phyloP scores from a whole-genome alignment of 164 flowering plant species.

The Cinnamomum chago region DNA sequence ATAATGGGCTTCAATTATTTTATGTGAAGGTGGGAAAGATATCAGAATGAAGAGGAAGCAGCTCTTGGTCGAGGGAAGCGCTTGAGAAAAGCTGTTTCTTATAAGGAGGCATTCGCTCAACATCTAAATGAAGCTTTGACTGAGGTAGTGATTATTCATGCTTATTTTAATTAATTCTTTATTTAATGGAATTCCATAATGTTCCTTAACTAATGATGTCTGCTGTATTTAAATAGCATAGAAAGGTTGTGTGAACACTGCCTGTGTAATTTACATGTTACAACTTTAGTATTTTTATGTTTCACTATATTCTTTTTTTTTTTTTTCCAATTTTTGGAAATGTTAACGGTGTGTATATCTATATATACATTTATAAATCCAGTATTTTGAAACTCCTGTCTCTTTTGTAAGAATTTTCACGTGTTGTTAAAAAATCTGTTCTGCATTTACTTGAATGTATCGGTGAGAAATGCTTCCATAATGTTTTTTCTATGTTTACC shows the following conservation, averaged over 20 bases:
- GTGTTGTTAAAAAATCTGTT: background rate
- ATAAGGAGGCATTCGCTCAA: constrained; percentile 78
- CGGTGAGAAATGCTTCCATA: background rate
- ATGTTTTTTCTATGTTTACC: too few species aligned
- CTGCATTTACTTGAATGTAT: background rate
- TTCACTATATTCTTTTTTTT: too few species aligned
- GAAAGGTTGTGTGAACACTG: background rate
- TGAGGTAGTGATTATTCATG: constrained; percentile 51
- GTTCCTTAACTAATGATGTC: background rate
- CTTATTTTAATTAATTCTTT: background rate
- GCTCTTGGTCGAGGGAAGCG: constrained; percentile 99
- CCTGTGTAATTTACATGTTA: background rate
- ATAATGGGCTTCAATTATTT: background rate
- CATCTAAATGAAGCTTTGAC: constrained; percentile 50
- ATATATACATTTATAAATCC: background rate
- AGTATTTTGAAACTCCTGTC: too few species aligned
- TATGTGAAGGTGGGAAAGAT: constrained; percentile 83
- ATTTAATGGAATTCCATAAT: background rate
- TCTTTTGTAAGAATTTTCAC: background rate
- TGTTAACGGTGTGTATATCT: background rate
- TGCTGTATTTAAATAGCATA: background rate
- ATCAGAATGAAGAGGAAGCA: constrained; percentile 95
- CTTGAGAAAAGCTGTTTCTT: constrained; percentile 86
- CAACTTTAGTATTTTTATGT: background rate
- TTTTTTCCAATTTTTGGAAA: too few species aligned